phyloP scores from a whole-genome alignment of 2,329 filamentous ascomycete genomes.

The Cladophialophora bantiana region DNA sequence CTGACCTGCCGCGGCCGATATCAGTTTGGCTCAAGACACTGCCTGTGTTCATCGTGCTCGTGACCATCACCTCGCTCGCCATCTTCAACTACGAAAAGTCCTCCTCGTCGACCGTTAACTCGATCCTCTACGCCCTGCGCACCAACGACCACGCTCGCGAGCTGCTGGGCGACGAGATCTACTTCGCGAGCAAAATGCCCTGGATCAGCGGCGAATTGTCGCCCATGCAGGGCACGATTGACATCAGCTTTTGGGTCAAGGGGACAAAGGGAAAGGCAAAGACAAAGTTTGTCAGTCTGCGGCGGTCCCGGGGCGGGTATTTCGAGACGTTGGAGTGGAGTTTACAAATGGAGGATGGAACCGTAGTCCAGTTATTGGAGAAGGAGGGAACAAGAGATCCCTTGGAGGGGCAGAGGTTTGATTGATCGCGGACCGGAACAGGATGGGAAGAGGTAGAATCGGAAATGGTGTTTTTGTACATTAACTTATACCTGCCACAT shows the following conservation, averaged over 20 bases:
- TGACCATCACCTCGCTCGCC: conserved; percentile 74
- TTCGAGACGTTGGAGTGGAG: conserved; percentile 95
- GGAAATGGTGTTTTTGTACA: conserved; percentile 17
- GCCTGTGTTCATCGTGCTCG: conserved; percentile 78
- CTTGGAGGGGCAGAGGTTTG: conserved; percentile 23
- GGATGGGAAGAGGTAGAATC: not conserved
- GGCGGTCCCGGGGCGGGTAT: conserved; percentile 68
- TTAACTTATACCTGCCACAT: conserved; percentile 5
- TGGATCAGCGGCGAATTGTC: conserved; percentile 91
- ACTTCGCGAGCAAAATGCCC: conserved; percentile 78
- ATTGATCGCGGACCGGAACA: not conserved
- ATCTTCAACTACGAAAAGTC: conserved; percentile 99
- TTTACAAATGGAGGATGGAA: conserved; percentile 70
- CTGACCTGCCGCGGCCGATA: conserved; percentile 52
- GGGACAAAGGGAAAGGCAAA: conserved; percentile 73
- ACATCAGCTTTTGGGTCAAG: conserved; percentile 86
- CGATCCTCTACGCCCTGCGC: conserved; percentile 89
- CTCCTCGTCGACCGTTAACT: conserved; percentile 83
- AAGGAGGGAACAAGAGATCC: conserved; percentile 35
- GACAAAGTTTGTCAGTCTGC: conserved; percentile 81
- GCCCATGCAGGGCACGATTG: conserved; percentile 87
- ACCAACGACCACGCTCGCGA: conserved; percentile 77
- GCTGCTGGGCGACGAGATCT: conserved; percentile 84
- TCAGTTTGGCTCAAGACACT: conserved; percentile 72
- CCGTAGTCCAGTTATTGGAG: conserved; percentile 74